These are phyloP conservation scores for Geotrichum australiense DNA, from an alignment of 1,139 yeast genomes.

Conservation along the genomic window DNA sequence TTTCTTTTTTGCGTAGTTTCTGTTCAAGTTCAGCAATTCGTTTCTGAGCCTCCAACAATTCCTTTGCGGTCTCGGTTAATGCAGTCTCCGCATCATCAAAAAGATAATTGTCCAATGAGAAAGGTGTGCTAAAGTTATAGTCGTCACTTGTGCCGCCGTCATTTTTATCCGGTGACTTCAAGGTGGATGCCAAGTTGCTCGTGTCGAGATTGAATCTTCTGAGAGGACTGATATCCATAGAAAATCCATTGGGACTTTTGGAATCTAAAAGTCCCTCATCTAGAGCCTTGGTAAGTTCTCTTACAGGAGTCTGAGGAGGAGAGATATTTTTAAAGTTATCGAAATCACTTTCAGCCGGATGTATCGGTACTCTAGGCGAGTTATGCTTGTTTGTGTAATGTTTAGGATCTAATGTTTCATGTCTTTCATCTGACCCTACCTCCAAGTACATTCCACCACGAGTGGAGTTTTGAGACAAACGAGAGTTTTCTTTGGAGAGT, in stretches of 20 bases:
- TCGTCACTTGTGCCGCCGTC: conserved; percentile 8
- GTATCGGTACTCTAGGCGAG: conserved; percentile 7
- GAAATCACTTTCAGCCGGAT: conserved; percentile 10
- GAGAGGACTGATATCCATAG: conserved; percentile 16
- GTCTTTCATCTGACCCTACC: conserved; percentile 9
- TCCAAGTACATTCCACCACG: conserved; percentile 18
- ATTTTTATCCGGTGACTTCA: conserved; percentile 18
- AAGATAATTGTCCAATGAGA: conserved; percentile 11
- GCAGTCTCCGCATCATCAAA: conserved; percentile 12
- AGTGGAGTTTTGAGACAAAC: conserved; percentile 13
- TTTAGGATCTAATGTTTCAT: conserved; percentile 6
- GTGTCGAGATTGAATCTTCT: neutral
- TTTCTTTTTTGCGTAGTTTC: conserved; percentile 21
- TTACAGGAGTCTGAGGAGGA: conserved; percentile 15
- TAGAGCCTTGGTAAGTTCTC: conserved; percentile 16
- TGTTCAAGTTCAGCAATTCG: conserved; percentile 33
- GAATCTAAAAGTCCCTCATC: conserved; percentile 15
- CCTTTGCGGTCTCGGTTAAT: conserved; percentile 18
- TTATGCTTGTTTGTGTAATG: conserved; percentile 1
- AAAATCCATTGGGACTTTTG: neutral
- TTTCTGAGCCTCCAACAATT: conserved; percentile 29
- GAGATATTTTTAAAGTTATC: conserved; percentile 9
- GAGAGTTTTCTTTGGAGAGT: conserved; percentile 4
- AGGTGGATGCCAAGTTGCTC: neutral
- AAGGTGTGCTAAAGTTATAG: conserved; percentile 11